Evolutionary conservation across 2,329 filamentous ascomycete species (phyloP).

Genomic region (Magnaporthales sp.): DNA sequence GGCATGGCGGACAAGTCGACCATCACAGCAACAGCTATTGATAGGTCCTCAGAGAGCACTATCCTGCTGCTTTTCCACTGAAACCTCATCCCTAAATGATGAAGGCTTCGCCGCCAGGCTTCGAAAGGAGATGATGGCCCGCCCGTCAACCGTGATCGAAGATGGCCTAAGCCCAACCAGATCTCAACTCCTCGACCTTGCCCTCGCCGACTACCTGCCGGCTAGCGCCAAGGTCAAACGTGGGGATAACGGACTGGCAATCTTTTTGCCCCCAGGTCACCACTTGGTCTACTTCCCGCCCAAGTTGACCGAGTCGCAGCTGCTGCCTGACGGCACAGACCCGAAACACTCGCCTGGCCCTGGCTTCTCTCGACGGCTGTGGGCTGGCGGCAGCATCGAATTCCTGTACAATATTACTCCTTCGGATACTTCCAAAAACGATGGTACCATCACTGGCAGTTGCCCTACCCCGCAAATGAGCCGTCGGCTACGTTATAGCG

Average conservation of each 20-base stretch:
- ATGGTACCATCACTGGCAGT: too few species aligned
- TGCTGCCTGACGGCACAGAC: slow-evolving; percentile 82
- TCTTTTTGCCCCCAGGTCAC: slow-evolving; percentile 63
- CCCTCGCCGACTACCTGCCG: slow-evolving; percentile 33
- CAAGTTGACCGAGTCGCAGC: slow-evolving; percentile 46
- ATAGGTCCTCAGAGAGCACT: background rate
- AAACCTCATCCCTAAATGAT: background rate
- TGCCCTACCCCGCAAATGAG: too few species aligned
- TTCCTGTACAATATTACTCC: slow-evolving; percentile 32
- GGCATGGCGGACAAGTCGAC: background rate
- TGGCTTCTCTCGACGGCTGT: slow-evolving; percentile 71
- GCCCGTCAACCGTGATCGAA: slow-evolving; percentile 24
- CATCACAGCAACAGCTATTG: background rate
- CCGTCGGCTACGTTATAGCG: too few species aligned
- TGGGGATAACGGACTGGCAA: slow-evolving; percentile 9
- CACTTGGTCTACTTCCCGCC: slow-evolving; percentile 86
- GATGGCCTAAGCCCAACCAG: slow-evolving; percentile 47
- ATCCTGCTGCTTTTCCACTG: background rate
- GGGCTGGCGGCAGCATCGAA: slow-evolving; percentile 70
- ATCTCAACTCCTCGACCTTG: slow-evolving; percentile 56
- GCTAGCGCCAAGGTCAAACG: background rate
- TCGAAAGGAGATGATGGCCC: slow-evolving; percentile 8
- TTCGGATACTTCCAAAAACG: too few species aligned
- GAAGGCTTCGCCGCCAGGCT: slow-evolving; percentile 7
- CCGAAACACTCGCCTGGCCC: slow-evolving; percentile 63